A percentile compares a stretch with the other conserved stretches of the same genome.
Evolutionary conservation across 106 monocot genomes (phyloP).

Genomic region (Acanthochlamys bracteata): DNA sequence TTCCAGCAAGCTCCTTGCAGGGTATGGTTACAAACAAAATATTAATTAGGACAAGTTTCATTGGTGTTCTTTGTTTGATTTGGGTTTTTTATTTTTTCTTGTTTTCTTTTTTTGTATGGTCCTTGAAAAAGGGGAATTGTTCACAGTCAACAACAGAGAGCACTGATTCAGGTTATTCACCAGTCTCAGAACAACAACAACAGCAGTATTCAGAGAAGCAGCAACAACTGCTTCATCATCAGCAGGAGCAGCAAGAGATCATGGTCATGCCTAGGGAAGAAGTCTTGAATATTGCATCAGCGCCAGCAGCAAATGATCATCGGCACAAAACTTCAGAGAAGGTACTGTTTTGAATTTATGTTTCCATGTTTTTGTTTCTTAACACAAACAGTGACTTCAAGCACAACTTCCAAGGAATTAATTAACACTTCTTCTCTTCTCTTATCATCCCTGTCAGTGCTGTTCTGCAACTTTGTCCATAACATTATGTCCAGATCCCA

Average conservation of each 20-base stretch:
- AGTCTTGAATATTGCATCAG: neutral
- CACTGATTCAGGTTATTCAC: slow-evolving; percentile 50
- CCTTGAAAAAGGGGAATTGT: slow-evolving; percentile 24
- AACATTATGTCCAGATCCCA: neutral
- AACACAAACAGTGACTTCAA: neutral
- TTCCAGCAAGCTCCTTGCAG: slow-evolving; percentile 35
- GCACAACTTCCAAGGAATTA: slow-evolving; percentile 10
- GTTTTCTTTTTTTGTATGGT: no score
- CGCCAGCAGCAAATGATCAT: slow-evolving; percentile 12
- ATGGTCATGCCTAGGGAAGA: slow-evolving; percentile 26
- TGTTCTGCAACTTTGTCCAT: neutral
- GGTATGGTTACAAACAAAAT: slow-evolving; percentile 17
- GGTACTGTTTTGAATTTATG: slow-evolving; percentile 12
- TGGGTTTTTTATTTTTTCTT: no score
- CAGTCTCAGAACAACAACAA: no score
- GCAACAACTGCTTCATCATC: slow-evolving; percentile 25
- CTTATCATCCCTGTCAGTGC: neutral
- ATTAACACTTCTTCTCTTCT: neutral
- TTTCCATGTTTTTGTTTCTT: neutral
- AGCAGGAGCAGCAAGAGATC: slow-evolving; percentile 26
- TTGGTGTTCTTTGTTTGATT: no score
- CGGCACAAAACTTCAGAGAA: slow-evolving; percentile 23
- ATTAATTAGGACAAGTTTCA: neutral
- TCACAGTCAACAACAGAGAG: slow-evolving; percentile 61
- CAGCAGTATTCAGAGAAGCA: slow-evolving; percentile 62